These are phyloP conservation scores for Elongisporangium senticosum DNA, from an alignment of 352 stramenopile species.

Conservation along the genomic window DNA sequence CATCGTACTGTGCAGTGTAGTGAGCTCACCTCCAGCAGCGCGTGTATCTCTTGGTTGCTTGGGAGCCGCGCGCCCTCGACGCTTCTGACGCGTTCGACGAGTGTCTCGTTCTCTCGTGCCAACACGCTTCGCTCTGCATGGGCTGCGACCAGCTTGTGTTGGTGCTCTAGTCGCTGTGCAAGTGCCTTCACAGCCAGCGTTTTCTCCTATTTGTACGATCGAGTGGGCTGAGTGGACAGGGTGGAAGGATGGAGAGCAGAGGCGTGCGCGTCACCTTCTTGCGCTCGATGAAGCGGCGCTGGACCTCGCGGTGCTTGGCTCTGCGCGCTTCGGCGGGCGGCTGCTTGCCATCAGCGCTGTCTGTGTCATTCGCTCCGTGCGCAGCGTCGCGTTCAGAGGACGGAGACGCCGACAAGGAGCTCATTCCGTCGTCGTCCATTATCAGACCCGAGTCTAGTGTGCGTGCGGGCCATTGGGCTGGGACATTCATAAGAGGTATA, in stretches of 20 bases:
- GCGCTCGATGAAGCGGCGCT: conserved; percentile 36
- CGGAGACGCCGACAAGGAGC: neutral
- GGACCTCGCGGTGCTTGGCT: conserved; percentile 36
- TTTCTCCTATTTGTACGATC: neutral
- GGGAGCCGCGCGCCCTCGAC: neutral
- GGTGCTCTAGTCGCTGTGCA: neutral
- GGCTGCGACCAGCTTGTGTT: neutral
- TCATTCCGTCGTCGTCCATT: neutral
- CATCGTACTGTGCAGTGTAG: neutral
- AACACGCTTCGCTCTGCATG: neutral
- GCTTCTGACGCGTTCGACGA: neutral
- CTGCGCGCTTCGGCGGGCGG: conserved; percentile 21
- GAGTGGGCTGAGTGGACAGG: neutral
- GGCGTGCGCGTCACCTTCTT: conserved; percentile 18
- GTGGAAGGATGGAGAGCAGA: neutral
- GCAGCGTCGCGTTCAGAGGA: neutral
- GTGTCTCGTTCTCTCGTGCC: neutral
- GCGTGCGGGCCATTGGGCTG: neutral
- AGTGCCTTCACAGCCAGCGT: neutral
- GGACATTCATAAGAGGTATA: neutral
- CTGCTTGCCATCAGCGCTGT: neutral
- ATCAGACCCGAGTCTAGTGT: neutral
- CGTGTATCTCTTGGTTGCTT: neutral
- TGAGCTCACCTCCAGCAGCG: neutral
- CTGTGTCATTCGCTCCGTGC: neutral